These are phyloP conservation scores for Yamadazyma olivae DNA, from an alignment of 805 yeast genomes.

Conservation along the genomic window DNA sequence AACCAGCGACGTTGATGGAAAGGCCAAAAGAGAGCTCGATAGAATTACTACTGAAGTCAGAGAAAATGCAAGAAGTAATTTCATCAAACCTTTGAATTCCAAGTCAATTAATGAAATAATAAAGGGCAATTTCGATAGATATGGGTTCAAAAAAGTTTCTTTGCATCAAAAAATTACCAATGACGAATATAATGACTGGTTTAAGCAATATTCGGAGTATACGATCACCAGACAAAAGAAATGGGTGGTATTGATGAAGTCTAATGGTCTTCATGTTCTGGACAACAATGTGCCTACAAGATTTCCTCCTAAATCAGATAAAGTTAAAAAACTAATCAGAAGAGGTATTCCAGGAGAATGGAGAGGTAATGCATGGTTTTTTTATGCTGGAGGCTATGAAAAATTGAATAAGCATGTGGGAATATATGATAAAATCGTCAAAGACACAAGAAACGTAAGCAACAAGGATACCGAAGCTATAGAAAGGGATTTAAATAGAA, in stretches of 20 bases:
- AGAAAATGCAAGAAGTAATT: conserved; percentile 9
- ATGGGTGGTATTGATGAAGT: conserved; percentile 69
- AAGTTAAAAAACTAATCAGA: conserved; percentile 74
- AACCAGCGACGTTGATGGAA: neutral
- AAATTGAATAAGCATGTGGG: conserved; percentile 67
- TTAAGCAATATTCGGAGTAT: conserved; percentile 62
- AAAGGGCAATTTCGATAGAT: conserved; percentile 52
- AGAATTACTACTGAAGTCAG: conserved; percentile 5
- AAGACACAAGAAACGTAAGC: conserved; percentile 49
- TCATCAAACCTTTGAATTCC: conserved; percentile 7
- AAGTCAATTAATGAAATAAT: conserved; percentile 12
- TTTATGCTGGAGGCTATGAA: conserved; percentile 84
- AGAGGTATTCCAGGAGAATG: conserved; percentile 96
- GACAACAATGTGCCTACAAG: conserved; percentile 43
- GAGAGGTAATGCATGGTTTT: conserved; percentile 98
- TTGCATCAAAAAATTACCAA: conserved; percentile 43
- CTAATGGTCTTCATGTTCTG: conserved; percentile 55
- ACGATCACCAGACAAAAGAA: conserved; percentile 64
- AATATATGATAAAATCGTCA: conserved; percentile 66
- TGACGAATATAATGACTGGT: conserved; percentile 72
- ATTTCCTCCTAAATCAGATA: conserved; percentile 77
- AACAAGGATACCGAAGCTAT: conserved; percentile 86
- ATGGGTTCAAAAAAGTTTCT: conserved; percentile 79
- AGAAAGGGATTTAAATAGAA: conserved; percentile 88
- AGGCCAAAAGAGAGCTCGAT: neutral